These are phyloP conservation scores for Aspergillus sp. DNA, from an alignment of 2,329 filamentous ascomycete species.

Conservation along the genomic window DNA sequence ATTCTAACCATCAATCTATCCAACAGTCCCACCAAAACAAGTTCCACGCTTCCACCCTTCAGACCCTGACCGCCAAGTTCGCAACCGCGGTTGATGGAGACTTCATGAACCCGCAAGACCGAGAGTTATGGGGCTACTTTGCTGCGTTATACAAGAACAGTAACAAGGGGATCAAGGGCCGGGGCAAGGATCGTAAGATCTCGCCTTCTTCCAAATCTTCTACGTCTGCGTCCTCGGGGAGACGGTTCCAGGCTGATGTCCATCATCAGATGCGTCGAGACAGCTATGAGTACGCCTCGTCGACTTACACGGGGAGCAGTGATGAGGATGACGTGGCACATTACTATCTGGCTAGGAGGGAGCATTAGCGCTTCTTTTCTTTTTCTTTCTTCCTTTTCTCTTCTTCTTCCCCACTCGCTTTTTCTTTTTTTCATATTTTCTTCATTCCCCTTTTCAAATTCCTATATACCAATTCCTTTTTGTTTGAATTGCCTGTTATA, in stretches of 20 bases:
- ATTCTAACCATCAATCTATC: neutral
- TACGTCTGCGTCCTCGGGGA: neutral
- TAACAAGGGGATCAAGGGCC: conserved; percentile 96
- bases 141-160: conserved; percentile 88
- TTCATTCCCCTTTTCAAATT: too few relatives aligned
- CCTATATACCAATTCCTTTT: too few relatives aligned
- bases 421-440: too few relatives aligned
- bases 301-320: conserved; percentile 26
- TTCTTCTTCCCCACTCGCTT: too few relatives aligned
- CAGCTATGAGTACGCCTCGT: conserved; percentile 22
- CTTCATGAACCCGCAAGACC: conserved; percentile 60
- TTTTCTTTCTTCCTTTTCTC: neutral
- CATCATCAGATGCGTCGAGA: conserved; percentile 20
- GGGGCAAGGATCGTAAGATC: conserved; percentile 67
- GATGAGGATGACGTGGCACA: conserved; percentile 25
- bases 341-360: conserved; percentile 21
- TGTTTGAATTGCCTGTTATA: neutral
- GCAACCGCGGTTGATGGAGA: conserved; percentile 56
- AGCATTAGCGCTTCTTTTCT: conserved; percentile 7
- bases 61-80: conserved; percentile 64
- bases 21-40: conserved; percentile 81
- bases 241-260: conserved; percentile 13
- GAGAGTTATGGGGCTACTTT: conserved; percentile 78
- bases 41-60: conserved; percentile 72
- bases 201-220: conserved; percentile 23